Evolutionary conservation across 2,329 filamentous ascomycete species (phyloP), one percentile per base, ranked within the genome.

Genomic region (Neonectria coccinea): DNA sequence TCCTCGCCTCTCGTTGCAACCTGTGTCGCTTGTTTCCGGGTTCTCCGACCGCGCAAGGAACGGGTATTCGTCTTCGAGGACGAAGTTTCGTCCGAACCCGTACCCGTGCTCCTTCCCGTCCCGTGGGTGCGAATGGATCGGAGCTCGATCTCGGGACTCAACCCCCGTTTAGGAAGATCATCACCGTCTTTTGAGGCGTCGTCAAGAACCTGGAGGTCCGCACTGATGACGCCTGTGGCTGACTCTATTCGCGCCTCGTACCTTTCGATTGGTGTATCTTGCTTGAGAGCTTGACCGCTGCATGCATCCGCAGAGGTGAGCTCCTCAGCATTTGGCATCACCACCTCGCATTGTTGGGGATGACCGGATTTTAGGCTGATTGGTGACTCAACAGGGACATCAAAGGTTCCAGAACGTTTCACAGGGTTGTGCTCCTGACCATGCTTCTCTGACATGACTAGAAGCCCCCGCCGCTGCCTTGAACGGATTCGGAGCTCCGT

Each of bases 401-500:
- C 39, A 5, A 47, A 36, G 5, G n/a, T 41, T 25, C 55, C 54
- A 5, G n/a, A 18, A 29, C 18, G 44, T 20, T 54, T 58, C 55
- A 11, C 51, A 20, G 22, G 22, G n/a, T 44, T 58, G 11, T 55
- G 44, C 5, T 56, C 55, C 9, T 42, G 22, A 42, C 65, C 52
- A 27, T 71, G 67, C 57, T 73, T 78, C 56, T 84, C 80, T 1
- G 81, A 77, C 5, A 85, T 56, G 74, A 86, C 78, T 47, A 86
- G 69, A 8, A 87, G 70, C 2, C 85, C 84, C 56, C 84, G 79
- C 63, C 81, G 83, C 63, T 81, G 81, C 61, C 81, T 79, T 18
- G 83, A 76, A 64, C 79, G 82, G 56, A 86, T 83, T 8, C 81
- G 80, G 39, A 86, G 74, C 65, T 84, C 81, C 18, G 83, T 83